Evolutionary conservation across 2,329 filamentous ascomycete species (phyloP), one percentile per base, ranked within the genome.

Genomic region (Penicillium decumbens): DNA sequence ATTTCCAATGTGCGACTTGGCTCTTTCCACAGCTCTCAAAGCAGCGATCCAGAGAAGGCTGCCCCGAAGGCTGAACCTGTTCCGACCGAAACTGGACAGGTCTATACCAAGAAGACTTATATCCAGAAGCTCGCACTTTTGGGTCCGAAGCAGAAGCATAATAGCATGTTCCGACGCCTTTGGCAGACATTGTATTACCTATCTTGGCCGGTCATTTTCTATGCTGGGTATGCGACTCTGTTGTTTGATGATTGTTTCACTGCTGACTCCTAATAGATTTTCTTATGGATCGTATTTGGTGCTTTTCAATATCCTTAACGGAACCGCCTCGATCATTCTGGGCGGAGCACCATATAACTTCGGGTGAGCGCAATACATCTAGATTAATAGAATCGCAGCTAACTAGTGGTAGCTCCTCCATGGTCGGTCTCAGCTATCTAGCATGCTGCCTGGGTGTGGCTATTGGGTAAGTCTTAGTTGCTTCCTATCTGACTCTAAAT

Each of bases 231-330:
- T 39, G 55, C 32, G 18, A 8, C n/a, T 8, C 12, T 6, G 6
- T 18, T 25, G 2, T 32, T 18, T 15, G 40, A 28, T 9, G 9
- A 9, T 8, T 5, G 4, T 13, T 54, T 60, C 43, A 61, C 18
- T 3, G 10, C 8, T 3, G 3, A 2, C 33, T 20, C 1, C 1
- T 20, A 8, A 2, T 27, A 68, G 67, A 8, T 70, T 72, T 35
- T 69, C 67, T 0, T 72, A 72, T 35, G 70, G 70, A 1, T 67
- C 67, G 3, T 70, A 72, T 29, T 59, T 72, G 13, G 62, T 71
- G 0, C 65, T 67, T 53, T 72, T 72, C 56, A 73, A 72, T 47
- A 68, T 73, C 25, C 46, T 72, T 18, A 72, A 72, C 28, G 70
- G 58, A 12, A 73, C 70, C 0, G 57, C 69, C 1, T 71, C 69